Evolutionary conservation across 2,329 filamentous ascomycete genomes (phyloP).

Genomic region (Fusarium domesticum): DNA sequence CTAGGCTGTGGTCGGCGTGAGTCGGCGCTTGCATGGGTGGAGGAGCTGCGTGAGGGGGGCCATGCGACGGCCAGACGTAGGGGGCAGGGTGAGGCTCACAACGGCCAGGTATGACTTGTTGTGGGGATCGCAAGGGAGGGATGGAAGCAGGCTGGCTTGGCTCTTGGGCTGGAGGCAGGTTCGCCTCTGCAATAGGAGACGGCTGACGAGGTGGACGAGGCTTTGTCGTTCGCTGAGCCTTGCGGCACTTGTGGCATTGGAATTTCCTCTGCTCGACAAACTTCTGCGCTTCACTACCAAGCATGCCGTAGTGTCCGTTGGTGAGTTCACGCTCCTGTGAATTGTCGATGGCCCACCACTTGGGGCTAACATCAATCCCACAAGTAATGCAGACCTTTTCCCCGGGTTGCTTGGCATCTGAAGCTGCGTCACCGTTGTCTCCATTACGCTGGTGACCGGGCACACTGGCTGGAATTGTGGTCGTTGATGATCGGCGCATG

Average conservation of each 20-base stretch:
- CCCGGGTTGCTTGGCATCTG: conserved; percentile 36
- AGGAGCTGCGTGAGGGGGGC: conserved; percentile 21
- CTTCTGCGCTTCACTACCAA: conserved; percentile 56
- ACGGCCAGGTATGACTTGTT: conserved; percentile 27
- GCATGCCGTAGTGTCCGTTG: conserved; percentile 49
- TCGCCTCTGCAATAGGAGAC: conserved; percentile 20
- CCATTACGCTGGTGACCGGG: conserved; percentile 23
- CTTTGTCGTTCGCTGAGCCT: conserved; percentile 47
- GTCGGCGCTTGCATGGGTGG: conserved; percentile 24
- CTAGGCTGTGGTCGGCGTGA: conserved; percentile 28
- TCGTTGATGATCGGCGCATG: conserved; percentile 56
- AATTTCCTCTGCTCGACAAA: conserved; percentile 60
- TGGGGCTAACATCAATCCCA: conserved; percentile 68
- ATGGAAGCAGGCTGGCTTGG: conserved; percentile 17
- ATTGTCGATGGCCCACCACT: conserved; percentile 64
- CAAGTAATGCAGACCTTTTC: conserved; percentile 63
- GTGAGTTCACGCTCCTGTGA: conserved; percentile 50
- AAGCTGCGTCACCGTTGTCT: conserved; percentile 27
- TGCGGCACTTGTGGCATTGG: conserved; percentile 75
- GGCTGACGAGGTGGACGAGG: conserved; percentile 24
- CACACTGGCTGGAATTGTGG: conserved; percentile 34
- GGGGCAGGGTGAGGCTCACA: conserved; percentile 24
- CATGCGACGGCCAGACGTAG: conserved; percentile 28
- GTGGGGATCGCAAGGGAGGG: conserved; percentile 30
- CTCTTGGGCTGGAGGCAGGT: conserved; percentile 16